These are phyloP conservation scores for Batkoa obscura DNA, from an alignment of 371 early-diverging fungal species.

Conservation along the genomic window DNA sequence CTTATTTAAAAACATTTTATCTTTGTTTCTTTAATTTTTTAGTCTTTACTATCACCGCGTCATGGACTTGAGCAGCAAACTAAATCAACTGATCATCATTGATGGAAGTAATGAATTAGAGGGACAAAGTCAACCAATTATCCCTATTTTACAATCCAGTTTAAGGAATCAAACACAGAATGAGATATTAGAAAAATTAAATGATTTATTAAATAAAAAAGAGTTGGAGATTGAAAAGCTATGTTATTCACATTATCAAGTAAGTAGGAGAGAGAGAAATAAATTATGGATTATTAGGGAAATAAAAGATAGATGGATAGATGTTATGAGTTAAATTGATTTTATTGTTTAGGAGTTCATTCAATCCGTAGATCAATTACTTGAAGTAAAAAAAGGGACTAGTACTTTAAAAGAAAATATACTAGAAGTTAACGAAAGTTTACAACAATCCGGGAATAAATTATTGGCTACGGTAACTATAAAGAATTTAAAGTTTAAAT, in stretches of 20 bases:
- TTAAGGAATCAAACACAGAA: not conserved
- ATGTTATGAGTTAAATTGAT: not conserved
- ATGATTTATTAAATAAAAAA: constrained; percentile 56
- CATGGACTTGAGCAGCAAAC: too few relatives aligned
- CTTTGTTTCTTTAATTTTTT: too few relatives aligned
- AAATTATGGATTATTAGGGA: too few relatives aligned
- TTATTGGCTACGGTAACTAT: constrained; percentile 48
- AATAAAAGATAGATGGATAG: not conserved
- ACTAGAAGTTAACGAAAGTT: constrained; percentile 54
- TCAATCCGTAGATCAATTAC: constrained; percentile 81
- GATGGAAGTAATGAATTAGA: not conserved
- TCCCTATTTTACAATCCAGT: constrained; percentile 2
- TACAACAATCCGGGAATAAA: constrained; percentile 62
- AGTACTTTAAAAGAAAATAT: constrained; percentile 66
- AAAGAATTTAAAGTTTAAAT: not conserved
- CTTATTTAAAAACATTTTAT: too few relatives aligned
- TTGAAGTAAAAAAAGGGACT: constrained; percentile 82
- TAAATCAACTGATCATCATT: not conserved
- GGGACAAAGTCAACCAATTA: not conserved
- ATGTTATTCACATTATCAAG: constrained; percentile 90
- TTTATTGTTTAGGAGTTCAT: constrained; percentile 66
- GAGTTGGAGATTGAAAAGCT: constrained; percentile 92
- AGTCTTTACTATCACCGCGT: too few relatives aligned
- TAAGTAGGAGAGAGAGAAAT: too few relatives aligned
- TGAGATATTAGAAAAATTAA: constrained; percentile 54